Evolutionary conservation across 2,329 filamentous ascomycete species (phyloP).

Genomic region (Botrytis elliptica): DNA sequence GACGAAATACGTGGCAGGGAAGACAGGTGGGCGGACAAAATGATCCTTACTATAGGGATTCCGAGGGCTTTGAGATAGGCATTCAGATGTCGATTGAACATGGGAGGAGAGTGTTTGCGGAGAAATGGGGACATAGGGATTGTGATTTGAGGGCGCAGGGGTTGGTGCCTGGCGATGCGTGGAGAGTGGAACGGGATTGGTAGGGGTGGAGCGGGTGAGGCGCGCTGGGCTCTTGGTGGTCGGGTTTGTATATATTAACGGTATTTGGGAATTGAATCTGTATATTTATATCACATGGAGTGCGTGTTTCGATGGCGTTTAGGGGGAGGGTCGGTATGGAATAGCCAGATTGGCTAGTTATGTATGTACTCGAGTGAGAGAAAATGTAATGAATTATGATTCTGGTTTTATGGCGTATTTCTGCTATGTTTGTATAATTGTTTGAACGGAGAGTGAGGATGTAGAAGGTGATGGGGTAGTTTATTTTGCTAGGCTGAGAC

Average conservation of each 20-base stretch:
- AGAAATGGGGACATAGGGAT: constrained; percentile 49
- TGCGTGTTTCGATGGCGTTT: background rate
- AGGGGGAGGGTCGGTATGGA: background rate
- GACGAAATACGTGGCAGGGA: constrained; percentile 53
- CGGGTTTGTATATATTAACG: background rate
- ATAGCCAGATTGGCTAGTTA: background rate
- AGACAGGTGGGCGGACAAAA: constrained; percentile 51
- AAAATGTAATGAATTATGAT: background rate
- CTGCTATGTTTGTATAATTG: background rate
- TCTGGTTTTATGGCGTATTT: background rate
- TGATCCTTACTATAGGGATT: constrained; percentile 53
- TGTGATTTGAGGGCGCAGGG: constrained; percentile 44
- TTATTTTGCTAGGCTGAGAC: too few relatives aligned
- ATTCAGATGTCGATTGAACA: constrained; percentile 48
- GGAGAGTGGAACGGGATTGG: constrained; percentile 48
- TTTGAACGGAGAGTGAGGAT: background rate
- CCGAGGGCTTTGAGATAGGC: constrained; percentile 46
- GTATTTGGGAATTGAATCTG: background rate
- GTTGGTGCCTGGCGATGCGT: constrained; percentile 46
- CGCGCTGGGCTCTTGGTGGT: background rate
- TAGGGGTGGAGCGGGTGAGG: background rate
- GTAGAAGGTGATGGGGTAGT: background rate
- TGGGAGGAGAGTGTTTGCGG: constrained; percentile 43
- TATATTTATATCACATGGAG: background rate
- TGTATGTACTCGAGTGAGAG: background rate